Evolutionary conservation across 2,329 filamentous ascomycete species (phyloP).

Genomic region (Sporothrix brasiliensis): DNA sequence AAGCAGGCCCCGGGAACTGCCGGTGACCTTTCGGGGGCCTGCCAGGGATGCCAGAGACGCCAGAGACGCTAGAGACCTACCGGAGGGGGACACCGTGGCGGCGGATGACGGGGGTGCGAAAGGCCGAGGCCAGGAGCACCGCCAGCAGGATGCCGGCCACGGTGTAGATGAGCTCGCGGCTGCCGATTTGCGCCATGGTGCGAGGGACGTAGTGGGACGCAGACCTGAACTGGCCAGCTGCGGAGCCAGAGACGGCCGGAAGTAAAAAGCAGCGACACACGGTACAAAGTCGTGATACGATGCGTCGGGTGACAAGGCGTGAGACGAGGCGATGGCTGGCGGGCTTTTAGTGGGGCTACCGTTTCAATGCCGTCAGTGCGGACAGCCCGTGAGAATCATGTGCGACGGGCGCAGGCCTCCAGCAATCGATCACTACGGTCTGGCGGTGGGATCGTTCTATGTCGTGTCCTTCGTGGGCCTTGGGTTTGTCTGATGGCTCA

Average conservation of each 20-base stretch:
- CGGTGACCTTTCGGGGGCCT: too few relatives aligned
- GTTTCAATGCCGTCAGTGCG: conserved; percentile 14
- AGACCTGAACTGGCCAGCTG: too few relatives aligned
- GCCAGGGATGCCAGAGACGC: too few relatives aligned
- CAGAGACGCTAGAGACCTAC: conserved; percentile 29
- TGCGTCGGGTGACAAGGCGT: neutral
- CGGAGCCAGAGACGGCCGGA: neutral
- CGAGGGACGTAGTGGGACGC: neutral
- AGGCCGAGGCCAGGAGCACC: conserved; percentile 25
- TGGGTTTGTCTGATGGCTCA: neutral
- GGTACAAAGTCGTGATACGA: neutral
- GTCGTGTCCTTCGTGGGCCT: neutral
- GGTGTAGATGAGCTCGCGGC: conserved; percentile 29
- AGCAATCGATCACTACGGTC: too few relatives aligned
- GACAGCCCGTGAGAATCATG: neutral
- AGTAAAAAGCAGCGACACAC: neutral
- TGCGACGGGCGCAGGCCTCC: neutral
- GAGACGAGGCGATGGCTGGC: neutral
- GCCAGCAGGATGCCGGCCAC: conserved; percentile 30
- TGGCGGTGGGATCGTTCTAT: neutral
- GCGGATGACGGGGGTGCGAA: conserved; percentile 34
- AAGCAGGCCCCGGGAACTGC: too few relatives aligned
- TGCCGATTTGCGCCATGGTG: conserved; percentile 29
- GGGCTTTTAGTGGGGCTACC: neutral
- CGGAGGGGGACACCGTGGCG: conserved; percentile 36